Base-by-base conservation (phyloP, 1,139 yeast genomes). In the Saccharomyces hybrid region DNA sequence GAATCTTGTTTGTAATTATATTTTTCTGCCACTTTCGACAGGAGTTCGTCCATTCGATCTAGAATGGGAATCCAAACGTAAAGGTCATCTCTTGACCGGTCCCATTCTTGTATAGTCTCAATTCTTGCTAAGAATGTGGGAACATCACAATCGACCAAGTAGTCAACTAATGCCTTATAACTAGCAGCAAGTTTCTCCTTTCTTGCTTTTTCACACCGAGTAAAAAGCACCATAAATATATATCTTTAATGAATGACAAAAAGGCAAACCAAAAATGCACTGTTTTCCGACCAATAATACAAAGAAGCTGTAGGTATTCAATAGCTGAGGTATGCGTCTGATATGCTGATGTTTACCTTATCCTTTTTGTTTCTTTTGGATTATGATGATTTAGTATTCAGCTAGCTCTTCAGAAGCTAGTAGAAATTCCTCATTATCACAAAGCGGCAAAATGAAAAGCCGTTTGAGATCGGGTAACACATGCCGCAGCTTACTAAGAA, bases 21-120 rank as follows among this genome's bases (percentile, higher is more conserved):
- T 59, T 80, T 80, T 12, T 71, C 70, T 27, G 86, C 79, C 46
- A 78, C 71, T 3, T 63, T 61, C 53, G 83, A 87, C 55, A 88
- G 73, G 19, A 88, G 77, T 12, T 75, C 78, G 66, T 90, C 97
- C 63, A 90, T 82, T 61, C 85, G 76, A 68, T 90, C 86, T 61
- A 91, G 74, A 1, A 88, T 81, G 0, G 85, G 79, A 21, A 88
- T 78, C 95, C 96, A 91, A 58, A 84, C 85, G 60, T 79, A 79
- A 49, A 91, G 70, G 61, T 88, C 91, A 29, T 89, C 90, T 56
- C 83, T 76, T 2, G 91, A 86, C 49, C 85, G 75, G 58, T 81
- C 79, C 91, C 93, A 85, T 34, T 63, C 68, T 31, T 60, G 60
- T 19, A 66, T 63, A 1, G 53, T 47, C 12, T 60, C 59, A 29